Conservation (phyloP, 768 basidiomycete genomes). For the Chalciporus sphaerocephalus region DNA sequence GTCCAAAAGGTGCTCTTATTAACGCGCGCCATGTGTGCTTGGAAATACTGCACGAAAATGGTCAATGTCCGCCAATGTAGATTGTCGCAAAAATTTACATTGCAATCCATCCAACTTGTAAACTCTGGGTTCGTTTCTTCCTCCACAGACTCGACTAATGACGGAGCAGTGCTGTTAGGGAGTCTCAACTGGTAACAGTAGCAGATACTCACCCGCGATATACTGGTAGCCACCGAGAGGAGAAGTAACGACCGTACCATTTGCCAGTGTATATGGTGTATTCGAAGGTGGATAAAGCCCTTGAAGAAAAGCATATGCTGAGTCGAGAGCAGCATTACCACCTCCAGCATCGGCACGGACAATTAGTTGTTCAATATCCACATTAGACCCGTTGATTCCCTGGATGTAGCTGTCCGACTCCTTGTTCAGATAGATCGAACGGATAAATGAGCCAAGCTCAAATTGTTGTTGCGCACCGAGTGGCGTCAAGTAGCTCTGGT, state of each 20-base stretch:
- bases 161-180: neutral
- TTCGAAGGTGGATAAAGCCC: slow-evolving; percentile 77
- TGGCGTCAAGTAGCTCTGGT: slow-evolving; percentile 63
- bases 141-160: slow-evolving; percentile 47
- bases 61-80: neutral
- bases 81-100: slow-evolving; percentile 28
- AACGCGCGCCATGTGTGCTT: slow-evolving; percentile 20
- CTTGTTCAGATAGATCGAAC: slow-evolving; percentile 59
- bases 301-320: slow-evolving; percentile 76
- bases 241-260: slow-evolving; percentile 60
- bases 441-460: slow-evolving; percentile 55
- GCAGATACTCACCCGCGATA: slow-evolving; percentile 43
- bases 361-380: slow-evolving; percentile 63
- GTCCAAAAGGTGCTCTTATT: slow-evolving; percentile 44
- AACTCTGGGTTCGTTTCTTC: slow-evolving; percentile 53
- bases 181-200: neutral
- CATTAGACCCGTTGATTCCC: slow-evolving; percentile 61
- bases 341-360: slow-evolving; percentile 77
- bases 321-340: slow-evolving; percentile 78
- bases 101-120: slow-evolving; percentile 72
- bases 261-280: slow-evolving; percentile 66
- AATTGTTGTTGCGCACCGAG: slow-evolving; percentile 70
- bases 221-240: slow-evolving; percentile 88
- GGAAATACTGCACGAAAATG: slow-evolving; percentile 23
- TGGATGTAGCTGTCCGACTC: slow-evolving; percentile 62